Base-by-base conservation (phyloP, 2,329 filamentous ascomycete genomes). In the Arthroderma sp. region DNA sequence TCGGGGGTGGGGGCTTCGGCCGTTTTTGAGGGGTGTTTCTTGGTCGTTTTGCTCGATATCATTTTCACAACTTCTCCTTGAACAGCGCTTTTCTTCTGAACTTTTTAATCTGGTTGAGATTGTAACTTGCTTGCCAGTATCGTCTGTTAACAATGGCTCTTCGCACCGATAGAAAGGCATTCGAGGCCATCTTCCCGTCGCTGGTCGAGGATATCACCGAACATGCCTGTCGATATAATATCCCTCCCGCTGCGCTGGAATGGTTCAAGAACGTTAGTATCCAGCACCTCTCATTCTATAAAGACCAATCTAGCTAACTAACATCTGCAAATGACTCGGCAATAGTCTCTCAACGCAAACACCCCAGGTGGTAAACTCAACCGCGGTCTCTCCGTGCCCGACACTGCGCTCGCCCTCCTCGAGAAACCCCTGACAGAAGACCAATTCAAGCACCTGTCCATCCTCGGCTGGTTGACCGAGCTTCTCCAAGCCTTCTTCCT, bases 401-500 rank as follows among this genome's bases (percentile, higher is more conserved):
- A 66, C 49, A 62, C 57, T 56, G 56, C 55, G 50, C 61, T 61
- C 49, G 53, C 44, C 8, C 45, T 52, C 30, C 45, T 51, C 29
- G 47, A 43, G 32, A 40, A 45, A 15, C 46, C 50, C 42, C 42
- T 52, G 27, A 50, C 31, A 4, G 50, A 50, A 88, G 77, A 89
- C 47, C 83, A 96, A 68, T 94, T 88, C 74, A 91, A 93, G 72
- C 73, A 85, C 55, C 74, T 89, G 40, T 85, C 87, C 38, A 83
- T 85, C 11, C 77, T 98, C 11, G 91, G 91, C 60, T 98, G 91
- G 91, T 80, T 94, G 76, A 94, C 93, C 51, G 91, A 98, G 75
- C 79, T 98, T 41, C 83, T 98, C 31, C 91, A 98, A 71, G 89
- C 91, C 53, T 96, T 95, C 75, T 96, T 98, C 78, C 80, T 98